Evolutionary conservation across 768 basidiomycete species (phyloP), one percentile per base, ranked within the genome.

Genomic region (Termitomyces sp.): DNA sequence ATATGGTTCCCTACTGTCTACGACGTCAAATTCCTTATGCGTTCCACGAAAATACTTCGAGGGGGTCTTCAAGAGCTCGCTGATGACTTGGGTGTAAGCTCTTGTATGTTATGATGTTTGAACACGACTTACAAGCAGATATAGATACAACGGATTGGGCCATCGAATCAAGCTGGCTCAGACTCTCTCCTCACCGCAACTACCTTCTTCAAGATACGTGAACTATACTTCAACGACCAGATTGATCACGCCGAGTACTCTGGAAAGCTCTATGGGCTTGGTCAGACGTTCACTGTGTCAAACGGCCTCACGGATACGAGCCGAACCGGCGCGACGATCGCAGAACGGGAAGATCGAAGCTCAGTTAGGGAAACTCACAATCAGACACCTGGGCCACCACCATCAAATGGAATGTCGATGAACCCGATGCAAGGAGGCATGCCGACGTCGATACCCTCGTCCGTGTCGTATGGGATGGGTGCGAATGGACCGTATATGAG

Each of bases 1-100:
- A 88, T 85, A 65, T 98, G 97, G 96, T 98, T 99, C 75, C 96
- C 96, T 0, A 88, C 87, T 48, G 89, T 97, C 49, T 98, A 97
- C 74, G 97, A 99, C 75, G 94, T 98, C 81, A 99, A 98, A 75
- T 94, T 90, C 75, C 85, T 99, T 75, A 94, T 96, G 87, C 88
- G 93, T 67, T 85, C 84, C 63, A 90, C 87, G 61, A 95, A 95
- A 74, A 82, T 90, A 57, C 81, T 91, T 65, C 92, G 95, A 70
- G 96, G 96, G 8, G 88, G 89, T 1, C 76, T 99, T 57, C 96
- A 98, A 73, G 94, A 98, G 64, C 91, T 98, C 33, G 96, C 96
- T 45, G 95, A 98, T 68, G 94, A 96, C 68, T 87, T 98, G 53
- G 92, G 92, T 64, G 96, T 98, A 73, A 65, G 88, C 18, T 33